These are phyloP conservation scores for Salvia miltiorrhiza DNA, from an alignment of 257 asterid genomes.

Conservation along the genomic window DNA sequence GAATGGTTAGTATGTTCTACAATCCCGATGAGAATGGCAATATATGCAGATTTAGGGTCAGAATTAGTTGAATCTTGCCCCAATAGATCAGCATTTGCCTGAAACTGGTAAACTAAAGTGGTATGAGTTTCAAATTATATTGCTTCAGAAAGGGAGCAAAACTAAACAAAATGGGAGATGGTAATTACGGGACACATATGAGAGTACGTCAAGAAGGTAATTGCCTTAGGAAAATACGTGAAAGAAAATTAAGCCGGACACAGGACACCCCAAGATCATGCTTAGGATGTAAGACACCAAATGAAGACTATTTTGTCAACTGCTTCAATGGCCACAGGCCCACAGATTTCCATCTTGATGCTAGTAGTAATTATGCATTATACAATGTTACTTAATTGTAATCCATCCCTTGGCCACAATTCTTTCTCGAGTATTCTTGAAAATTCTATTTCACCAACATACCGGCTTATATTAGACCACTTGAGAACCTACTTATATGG, in stretches of 20 bases:
- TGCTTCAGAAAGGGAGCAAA: not conserved
- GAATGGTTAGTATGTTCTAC: not conserved
- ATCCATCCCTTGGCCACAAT: not conserved
- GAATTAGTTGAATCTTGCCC: constrained; percentile 3
- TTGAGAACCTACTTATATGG: not conserved
- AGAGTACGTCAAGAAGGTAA: not conserved
- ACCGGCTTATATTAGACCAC: not conserved
- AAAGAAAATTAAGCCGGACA: not conserved
- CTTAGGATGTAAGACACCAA: not conserved
- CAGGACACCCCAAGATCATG: not conserved
- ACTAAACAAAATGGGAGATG: not conserved
- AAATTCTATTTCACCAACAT: not conserved
- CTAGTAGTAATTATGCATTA: not conserved
- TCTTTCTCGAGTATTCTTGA: not conserved
- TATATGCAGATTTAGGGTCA: not conserved
- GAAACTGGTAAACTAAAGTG: not conserved
- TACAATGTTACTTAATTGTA: not conserved
- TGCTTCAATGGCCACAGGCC: not conserved
- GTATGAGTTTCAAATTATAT: too few relatives aligned
- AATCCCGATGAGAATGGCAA: not conserved
- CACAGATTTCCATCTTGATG: not conserved
- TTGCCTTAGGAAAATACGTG: not conserved
- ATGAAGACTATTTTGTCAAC: not conserved
- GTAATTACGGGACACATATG: not conserved
- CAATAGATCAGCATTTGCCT: not conserved